A percentile compares a stretch with the other conserved stretches of the same genome.
Evolutionary conservation across 2,329 filamentous ascomycete genomes (phyloP).

Genomic region (Microcera coccophila): DNA sequence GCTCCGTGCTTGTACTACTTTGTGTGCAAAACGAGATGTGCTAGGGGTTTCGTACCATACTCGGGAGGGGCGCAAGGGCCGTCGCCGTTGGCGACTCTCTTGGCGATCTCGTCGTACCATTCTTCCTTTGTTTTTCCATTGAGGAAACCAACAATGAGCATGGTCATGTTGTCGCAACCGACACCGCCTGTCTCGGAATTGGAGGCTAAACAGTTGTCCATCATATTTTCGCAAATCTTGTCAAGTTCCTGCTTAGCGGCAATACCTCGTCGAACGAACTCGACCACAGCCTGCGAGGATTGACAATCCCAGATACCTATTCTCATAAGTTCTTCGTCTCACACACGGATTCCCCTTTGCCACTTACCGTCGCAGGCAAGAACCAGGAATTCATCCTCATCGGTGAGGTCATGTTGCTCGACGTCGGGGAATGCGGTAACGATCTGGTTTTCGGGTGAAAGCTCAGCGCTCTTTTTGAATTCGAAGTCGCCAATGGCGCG

Average conservation of each 20-base stretch:
- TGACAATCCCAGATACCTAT: conserved; percentile 99
- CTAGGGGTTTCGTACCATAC: conserved; percentile 79
- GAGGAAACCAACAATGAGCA: conserved; percentile 84
- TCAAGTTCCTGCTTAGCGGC: conserved; percentile 92
- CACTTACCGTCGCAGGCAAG: conserved; percentile 84
- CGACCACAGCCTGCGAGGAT: conserved; percentile 93
- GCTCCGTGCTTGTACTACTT: conserved; percentile 8
- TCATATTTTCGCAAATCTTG: conserved; percentile 99
- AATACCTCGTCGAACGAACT: conserved; percentile 95
- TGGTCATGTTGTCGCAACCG: conserved; percentile 99
- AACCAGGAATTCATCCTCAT: conserved; percentile 94
- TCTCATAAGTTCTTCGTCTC: conserved; percentile 19
- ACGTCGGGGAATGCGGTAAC: conserved; percentile 97
- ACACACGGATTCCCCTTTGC: conserved; percentile 1
- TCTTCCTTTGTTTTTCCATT: conserved; percentile 91
- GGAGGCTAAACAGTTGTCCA: conserved; percentile 98
- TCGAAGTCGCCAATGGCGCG: conserved; percentile 98
- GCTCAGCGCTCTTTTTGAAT: conserved; percentile 98
- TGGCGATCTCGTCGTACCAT: conserved; percentile 96
- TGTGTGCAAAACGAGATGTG: neutral
- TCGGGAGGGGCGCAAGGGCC: conserved; percentile 97
- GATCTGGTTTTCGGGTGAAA: conserved; percentile 97
- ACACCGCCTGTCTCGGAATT: conserved; percentile 98
- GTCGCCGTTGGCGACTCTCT: conserved; percentile 91
- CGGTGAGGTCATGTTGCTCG: conserved; percentile 80